Evolutionary conservation across 768 basidiomycete species (phyloP), one percentile per base, ranked within the genome.

Genomic region (Cystofilobasidium capitatum): DNA sequence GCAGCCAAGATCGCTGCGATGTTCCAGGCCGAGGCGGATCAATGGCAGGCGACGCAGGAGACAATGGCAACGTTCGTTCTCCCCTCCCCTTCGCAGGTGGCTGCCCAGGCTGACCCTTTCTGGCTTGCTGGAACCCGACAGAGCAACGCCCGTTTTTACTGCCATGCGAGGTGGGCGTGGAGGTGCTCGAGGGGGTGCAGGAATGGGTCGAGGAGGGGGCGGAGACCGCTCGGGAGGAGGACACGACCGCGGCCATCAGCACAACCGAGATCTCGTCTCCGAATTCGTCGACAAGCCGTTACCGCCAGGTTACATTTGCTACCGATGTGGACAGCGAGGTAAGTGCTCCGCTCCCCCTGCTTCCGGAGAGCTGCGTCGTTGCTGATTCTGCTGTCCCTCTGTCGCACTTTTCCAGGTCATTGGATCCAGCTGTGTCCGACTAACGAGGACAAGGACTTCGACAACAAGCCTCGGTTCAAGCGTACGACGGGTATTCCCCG

Each of bases 371-470:
- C 22, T 58, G 44, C 17, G 17, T 16, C 17, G 29, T 16, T 51
- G 49, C n/a, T n/a, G 3, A 6, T 58, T 24, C 36, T 39, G 66
- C 42, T 40, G 35, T 70, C 61, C 33, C 49, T 16, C 37, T 49
- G 68, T 42, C 72, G 39, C 66, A n/a, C 40, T 40, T 65, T 54
- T 54, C 26, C 24, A 97, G 94, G 96, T 45, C 96, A 99, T 75
- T 99, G 96, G 96, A 99, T 99, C 71, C 93, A 99, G 75, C 90
- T 96, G 70, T 99, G 96, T 76, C 96, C 96, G 1, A 96, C 92
- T 8, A 97, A 97, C 76, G 92, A 88, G 72, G 91, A 99, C 75
- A 87, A 91, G 60, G 91, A 93, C 58, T 96, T 87, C 71, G 91
- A 94, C 77, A 88, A 98, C 73, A 82, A 88, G 66, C 94, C 94